Evolutionary conservation across 1,284 basidiomycete genomes (phyloP).

Genomic region (Xanthoconium separans): DNA sequence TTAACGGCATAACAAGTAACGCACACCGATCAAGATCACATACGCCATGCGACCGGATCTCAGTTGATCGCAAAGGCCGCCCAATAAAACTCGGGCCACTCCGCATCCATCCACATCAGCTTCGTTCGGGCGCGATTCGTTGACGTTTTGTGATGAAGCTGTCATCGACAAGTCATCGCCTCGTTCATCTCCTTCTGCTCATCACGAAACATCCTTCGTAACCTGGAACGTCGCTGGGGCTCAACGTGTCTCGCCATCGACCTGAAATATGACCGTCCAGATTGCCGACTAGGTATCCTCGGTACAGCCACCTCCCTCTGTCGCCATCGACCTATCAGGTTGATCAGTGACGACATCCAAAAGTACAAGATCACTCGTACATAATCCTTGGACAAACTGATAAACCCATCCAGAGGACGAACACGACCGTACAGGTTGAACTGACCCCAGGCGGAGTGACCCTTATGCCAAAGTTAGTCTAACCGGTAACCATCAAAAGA

Average conservation of each 20-base stretch:
- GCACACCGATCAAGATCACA: neutral
- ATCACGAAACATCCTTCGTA: conserved; percentile 79
- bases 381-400: conserved; percentile 73
- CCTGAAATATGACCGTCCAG: conserved; percentile 62
- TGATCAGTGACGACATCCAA: conserved; percentile 1
- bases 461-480: conserved; percentile 40
- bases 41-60: neutral
- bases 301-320: conserved; percentile 74
- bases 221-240: conserved; percentile 50
- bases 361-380: conserved; percentile 35
- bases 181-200: conserved; percentile 53
- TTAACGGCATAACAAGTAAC: neutral
- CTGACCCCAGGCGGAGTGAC: conserved; percentile 80
- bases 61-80: neutral
- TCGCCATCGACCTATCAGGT: conserved; percentile 55
- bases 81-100: too few relatives aligned
- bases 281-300: conserved; percentile 71
- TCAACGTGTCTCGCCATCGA: conserved; percentile 74
- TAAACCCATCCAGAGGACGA: conserved; percentile 67
- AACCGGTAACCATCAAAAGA: neutral
- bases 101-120: too few relatives aligned
- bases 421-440: conserved; percentile 70
- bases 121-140: too few relatives aligned
- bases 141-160: too few relatives aligned
- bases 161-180: conserved; percentile 13